phyloP scores from a whole-genome alignment of 495 filamentous ascomycete genomes.

The Collariella sp. region DNA sequence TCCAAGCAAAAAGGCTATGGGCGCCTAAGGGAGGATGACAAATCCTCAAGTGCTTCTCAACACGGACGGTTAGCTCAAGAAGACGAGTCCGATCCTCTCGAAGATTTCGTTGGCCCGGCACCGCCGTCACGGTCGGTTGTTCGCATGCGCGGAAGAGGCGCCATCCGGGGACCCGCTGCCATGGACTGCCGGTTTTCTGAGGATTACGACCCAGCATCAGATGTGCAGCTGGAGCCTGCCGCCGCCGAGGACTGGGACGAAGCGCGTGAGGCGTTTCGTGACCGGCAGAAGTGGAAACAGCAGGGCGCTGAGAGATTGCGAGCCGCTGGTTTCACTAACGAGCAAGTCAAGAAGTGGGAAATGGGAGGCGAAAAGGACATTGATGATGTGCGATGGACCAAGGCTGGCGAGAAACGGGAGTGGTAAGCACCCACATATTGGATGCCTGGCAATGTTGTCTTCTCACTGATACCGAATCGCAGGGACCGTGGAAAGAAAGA shows the following conservation, averaged over 20 bases:
- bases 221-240: conserved; percentile 49
- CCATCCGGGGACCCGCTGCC: conserved; percentile 44
- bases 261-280: conserved; percentile 70
- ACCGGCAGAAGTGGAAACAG: conserved; percentile 71
- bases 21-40: conserved; percentile 13
- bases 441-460: neutral
- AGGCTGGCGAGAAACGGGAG: conserved; percentile 70
- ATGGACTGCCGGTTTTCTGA: conserved; percentile 75
- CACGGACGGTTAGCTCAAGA: conserved; percentile 3
- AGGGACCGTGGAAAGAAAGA: conserved; percentile 17
- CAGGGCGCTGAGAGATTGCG: conserved; percentile 70
- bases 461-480: neutral
- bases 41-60: neutral
- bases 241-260: conserved; percentile 70
- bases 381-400: conserved; percentile 71
- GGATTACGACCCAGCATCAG: conserved; percentile 66
- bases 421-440: conserved; percentile 52
- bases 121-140: conserved; percentile 48
- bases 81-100: conserved; percentile 65
- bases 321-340: conserved; percentile 70
- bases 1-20: conserved; percentile 15
- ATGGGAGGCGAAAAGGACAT: conserved; percentile 53
- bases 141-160: conserved; percentile 69
- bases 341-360: conserved; percentile 71
- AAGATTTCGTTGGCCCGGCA: conserved; percentile 71